Percentiles rank a stretch among this genome's conserved stretches.
phyloP scores from a whole-genome alignment of 805 yeast species.

The Monosporozyma aerobia region DNA sequence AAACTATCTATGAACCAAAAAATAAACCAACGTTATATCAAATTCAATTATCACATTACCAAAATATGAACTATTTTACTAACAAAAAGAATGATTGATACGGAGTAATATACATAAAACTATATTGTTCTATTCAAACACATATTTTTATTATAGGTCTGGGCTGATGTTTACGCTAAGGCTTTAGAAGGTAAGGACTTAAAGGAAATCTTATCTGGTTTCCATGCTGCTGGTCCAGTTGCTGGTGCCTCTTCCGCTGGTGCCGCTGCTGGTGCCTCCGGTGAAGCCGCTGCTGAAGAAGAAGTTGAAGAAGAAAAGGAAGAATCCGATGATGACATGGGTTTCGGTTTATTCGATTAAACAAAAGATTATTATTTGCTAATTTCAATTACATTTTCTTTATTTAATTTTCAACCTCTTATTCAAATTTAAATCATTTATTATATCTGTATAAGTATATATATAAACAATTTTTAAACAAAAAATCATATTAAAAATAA shows the following conservation, averaged over 20 bases:
- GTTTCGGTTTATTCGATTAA: slow-evolving; percentile 88
- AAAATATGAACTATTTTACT: not conserved
- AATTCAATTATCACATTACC: not conserved
- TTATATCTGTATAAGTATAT: slow-evolving; percentile 1
- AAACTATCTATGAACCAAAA: no score
- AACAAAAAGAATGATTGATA: not conserved
- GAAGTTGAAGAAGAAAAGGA: slow-evolving; percentile 60
- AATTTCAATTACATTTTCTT: not conserved
- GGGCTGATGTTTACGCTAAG: slow-evolving; percentile 76
- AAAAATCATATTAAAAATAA: not conserved
- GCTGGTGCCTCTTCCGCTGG: slow-evolving; percentile 37
- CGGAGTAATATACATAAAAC: not conserved
- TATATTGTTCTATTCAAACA: not conserved
- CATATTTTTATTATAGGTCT: slow-evolving; percentile 32
- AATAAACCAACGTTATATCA: not conserved
- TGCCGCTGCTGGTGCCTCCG: slow-evolving; percentile 39
- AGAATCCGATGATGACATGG: slow-evolving; percentile 82
- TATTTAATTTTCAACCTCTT: not conserved
- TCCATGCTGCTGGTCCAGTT: slow-evolving; percentile 37
- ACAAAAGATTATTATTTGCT: slow-evolving; percentile 9
- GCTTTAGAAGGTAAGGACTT: slow-evolving; percentile 79
- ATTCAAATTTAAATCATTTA: not conserved
- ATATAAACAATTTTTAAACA: not conserved
- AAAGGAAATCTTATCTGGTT: slow-evolving; percentile 56
- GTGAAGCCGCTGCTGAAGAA: slow-evolving; percentile 49